Percentiles rank a stretch among this genome's conserved stretches.
Conservation (phyloP, 2,329 filamentous ascomycete species). For the Talaromyces piceae region DNA sequence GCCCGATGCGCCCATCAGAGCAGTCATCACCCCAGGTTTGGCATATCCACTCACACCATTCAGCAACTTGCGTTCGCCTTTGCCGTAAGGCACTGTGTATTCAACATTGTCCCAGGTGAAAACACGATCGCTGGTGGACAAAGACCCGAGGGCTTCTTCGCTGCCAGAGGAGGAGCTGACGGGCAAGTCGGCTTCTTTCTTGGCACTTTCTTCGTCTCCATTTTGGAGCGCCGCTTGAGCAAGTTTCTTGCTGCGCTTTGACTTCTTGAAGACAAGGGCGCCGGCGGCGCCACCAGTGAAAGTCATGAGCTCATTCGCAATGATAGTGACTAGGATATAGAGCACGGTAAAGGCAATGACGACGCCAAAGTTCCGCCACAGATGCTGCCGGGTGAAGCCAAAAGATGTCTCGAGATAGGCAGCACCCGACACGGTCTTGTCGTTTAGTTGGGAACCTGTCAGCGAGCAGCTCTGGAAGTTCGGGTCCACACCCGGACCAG, state of each 20-base stretch:
- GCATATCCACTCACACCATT: slow-evolving; percentile 69
- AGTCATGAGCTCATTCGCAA: slow-evolving; percentile 61
- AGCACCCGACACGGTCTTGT: slow-evolving; percentile 45
- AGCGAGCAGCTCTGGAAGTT: slow-evolving; percentile 57
- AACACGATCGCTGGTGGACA: slow-evolving; percentile 48
- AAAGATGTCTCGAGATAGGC: slow-evolving; percentile 50
- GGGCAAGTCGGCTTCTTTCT: not conserved
- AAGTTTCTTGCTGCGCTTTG: slow-evolving; percentile 38
- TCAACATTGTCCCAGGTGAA: slow-evolving; percentile 66
- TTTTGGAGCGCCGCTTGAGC: slow-evolving; percentile 19
- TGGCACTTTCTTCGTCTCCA: slow-evolving; percentile 10
- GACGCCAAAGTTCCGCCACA: slow-evolving; percentile 71
- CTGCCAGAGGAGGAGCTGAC: slow-evolving; percentile 6
- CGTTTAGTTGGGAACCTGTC: slow-evolving; percentile 49
- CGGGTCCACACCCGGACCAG: slow-evolving; percentile 48
- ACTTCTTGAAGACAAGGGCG: slow-evolving; percentile 63
- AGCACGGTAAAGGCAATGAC: slow-evolving; percentile 67
- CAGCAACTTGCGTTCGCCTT: slow-evolving; percentile 54
- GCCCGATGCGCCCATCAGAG: slow-evolving; percentile 72
- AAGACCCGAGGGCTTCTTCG: slow-evolving; percentile 10
- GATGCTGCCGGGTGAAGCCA: slow-evolving; percentile 49
- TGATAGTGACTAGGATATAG: slow-evolving; percentile 64
- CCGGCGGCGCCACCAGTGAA: slow-evolving; percentile 59
- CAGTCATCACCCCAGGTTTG: slow-evolving; percentile 72
- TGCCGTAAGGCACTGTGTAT: slow-evolving; percentile 65